Evolutionary conservation across 2,329 filamentous ascomycete species (phyloP).

Genomic region (Talaromyces sp.): DNA sequence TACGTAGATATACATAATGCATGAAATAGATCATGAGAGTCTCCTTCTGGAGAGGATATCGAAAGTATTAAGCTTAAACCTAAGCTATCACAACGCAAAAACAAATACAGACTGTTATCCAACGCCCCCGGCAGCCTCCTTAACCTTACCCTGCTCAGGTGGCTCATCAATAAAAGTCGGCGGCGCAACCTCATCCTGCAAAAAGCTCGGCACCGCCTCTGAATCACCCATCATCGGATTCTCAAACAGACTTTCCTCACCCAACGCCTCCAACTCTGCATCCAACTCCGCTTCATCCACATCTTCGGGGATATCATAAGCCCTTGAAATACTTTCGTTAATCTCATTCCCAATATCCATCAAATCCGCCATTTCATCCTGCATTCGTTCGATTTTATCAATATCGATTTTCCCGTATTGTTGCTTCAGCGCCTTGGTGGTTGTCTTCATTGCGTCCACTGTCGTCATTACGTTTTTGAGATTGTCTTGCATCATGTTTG

Average conservation of each 20-base stretch:
- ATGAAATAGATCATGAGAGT: not conserved
- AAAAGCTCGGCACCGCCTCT: slow-evolving; percentile 69
- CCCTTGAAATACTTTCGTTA: slow-evolving; percentile 83
- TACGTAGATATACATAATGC: not conserved
- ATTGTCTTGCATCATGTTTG: slow-evolving; percentile 97
- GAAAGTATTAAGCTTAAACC: not conserved
- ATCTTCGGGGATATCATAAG: slow-evolving; percentile 93
- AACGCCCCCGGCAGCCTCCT: slow-evolving; percentile 62
- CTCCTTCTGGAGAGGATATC: not conserved
- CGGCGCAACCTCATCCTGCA: slow-evolving; percentile 80
- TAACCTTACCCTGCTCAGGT: slow-evolving; percentile 69
- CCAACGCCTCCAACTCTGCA: slow-evolving; percentile 89
- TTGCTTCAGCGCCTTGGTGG: slow-evolving; percentile 83
- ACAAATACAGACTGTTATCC: slow-evolving; percentile 15
- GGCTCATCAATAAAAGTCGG: slow-evolving; percentile 89
- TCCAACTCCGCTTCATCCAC: slow-evolving; percentile 95
- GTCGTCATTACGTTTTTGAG: slow-evolving; percentile 98
- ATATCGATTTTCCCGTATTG: slow-evolving; percentile 98
- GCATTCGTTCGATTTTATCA: slow-evolving; percentile 93
- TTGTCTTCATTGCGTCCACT: slow-evolving; percentile 94
- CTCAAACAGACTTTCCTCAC: slow-evolving; percentile 89
- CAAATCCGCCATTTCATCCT: slow-evolving; percentile 98
- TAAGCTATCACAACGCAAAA: not conserved
- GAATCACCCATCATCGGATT: slow-evolving; percentile 50
- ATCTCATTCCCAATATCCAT: slow-evolving; percentile 98